Base-by-base conservation (phyloP, 1,139 yeast genomes). In the Blastobotrys elegans region DNA sequence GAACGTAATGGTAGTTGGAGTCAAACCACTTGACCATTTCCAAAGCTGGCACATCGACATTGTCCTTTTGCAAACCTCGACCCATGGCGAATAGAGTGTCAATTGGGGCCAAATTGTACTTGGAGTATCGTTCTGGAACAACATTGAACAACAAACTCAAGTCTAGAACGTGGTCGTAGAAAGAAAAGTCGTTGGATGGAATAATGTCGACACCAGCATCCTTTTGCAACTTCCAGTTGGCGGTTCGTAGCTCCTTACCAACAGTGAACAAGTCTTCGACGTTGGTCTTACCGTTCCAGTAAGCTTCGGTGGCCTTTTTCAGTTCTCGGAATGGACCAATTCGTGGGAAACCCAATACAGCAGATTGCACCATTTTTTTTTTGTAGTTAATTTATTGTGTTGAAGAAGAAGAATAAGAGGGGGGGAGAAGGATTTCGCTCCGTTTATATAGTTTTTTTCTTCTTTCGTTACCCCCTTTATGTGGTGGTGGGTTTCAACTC, bases 1-100 rank as follows among this genome's bases (percentile, higher is more conserved):
- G 88, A 66, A 92, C 97, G 72, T 92, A 94, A 75, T 92, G 98
- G 86, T 92, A 92, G 87, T 92, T 92, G 57, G 97, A 86, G 74
- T 92, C 98, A 63, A 92, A 92, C 98, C 98, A 92, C 79, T 92
- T 92, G 64, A 92, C 98, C 98, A 92, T 92, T 81, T 92, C 98
- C 72, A 88, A 80, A 63, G 98, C 98, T 58, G 97, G 92, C 54
- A 92, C 98, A 73, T 94, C 98, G 62, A 92, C 96, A 60, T 95
- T 95, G 61, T 84, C 79, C 76, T 94, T 87, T 79, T 94, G 98
- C 71, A 92, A 81, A 82, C 98, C 98, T 82, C 98, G 89, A 74
- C 97, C 98, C 98, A 92, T 94, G 67, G 98, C 98, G 70, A 92
- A 92, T 67, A 87, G 76, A 57, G 89, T 88, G 73, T 92, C 98